Percentiles rank a stretch among this genome's conserved stretches.
Evolutionary conservation across 805 yeast species (phyloP).

Genomic region (Yamadazyma ubonensis): DNA sequence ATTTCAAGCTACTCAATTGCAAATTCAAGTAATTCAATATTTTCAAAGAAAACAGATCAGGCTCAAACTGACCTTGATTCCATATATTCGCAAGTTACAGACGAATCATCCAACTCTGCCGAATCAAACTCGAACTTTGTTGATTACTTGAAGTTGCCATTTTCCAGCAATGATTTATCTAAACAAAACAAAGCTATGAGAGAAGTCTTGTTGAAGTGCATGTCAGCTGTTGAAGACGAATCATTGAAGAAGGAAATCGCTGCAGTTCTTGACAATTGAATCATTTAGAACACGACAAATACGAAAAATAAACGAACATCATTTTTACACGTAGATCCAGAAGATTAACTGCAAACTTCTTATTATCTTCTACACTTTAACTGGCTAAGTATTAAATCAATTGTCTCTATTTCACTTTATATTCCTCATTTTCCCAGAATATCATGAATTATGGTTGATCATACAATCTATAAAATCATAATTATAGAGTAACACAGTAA

Average conservation of each 20-base stretch:
- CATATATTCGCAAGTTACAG: slow-evolving; percentile 25
- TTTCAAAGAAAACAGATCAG: slow-evolving; percentile 10
- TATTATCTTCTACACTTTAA: too few relatives aligned
- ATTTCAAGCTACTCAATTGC: slow-evolving; percentile 15
- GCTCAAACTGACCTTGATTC: slow-evolving; percentile 23
- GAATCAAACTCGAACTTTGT: slow-evolving; percentile 9
- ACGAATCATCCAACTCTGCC: slow-evolving; percentile 8
- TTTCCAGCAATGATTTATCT: slow-evolving; percentile 5
- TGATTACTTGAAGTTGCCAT: slow-evolving; percentile 13
- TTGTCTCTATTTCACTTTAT: too few relatives aligned
- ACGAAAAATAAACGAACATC: not conserved
- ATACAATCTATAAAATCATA: too few relatives aligned
- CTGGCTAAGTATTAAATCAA: too few relatives aligned
- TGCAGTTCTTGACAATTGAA: not conserved
- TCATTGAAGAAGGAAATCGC: slow-evolving; percentile 11
- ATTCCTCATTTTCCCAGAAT: too few relatives aligned
- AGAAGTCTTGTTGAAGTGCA: slow-evolving; percentile 13
- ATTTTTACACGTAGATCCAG: not conserved
- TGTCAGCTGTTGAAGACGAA: slow-evolving; percentile 9
- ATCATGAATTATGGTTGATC: too few relatives aligned
- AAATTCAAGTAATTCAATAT: slow-evolving; percentile 11
- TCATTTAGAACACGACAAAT: too few relatives aligned
- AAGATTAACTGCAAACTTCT: too few relatives aligned
- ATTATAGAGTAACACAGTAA: too few relatives aligned
- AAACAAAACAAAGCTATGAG: slow-evolving; percentile 11